These are phyloP conservation scores for Mytilinidion resinicola DNA, from an alignment of 495 filamentous ascomycete species.

Conservation along the genomic window DNA sequence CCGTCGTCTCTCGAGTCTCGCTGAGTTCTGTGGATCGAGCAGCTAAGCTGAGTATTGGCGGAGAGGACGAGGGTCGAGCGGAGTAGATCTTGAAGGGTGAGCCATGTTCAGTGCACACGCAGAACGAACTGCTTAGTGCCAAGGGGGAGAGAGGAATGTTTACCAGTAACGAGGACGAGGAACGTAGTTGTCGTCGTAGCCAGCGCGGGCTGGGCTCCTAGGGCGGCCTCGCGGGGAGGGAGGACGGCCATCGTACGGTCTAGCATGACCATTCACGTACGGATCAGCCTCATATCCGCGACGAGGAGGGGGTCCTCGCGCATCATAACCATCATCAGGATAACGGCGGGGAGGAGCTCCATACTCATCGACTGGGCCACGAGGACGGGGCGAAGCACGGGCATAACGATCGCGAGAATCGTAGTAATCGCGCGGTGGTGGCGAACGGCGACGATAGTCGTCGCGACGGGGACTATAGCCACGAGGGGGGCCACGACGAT, in stretches of 20 bases:
- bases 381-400: constrained; percentile 61
- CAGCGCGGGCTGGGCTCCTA: constrained; percentile 29
- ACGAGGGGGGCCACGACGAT: constrained; percentile 70
- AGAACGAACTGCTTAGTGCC: neutral
- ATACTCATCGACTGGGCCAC: constrained; percentile 72
- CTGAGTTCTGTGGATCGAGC: neutral
- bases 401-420: constrained; percentile 70
- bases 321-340: constrained; percentile 34
- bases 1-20: no score
- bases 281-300: constrained; percentile 59
- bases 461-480: constrained; percentile 74
- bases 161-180: constrained; percentile 35
- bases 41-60: neutral
- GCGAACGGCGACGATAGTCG: constrained; percentile 80
- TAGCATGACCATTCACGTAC: constrained; percentile 55
- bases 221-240: constrained; percentile 44
- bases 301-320: constrained; percentile 37
- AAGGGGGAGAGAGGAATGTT: neutral
- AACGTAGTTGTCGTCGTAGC: constrained; percentile 33
- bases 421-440: constrained; percentile 73
- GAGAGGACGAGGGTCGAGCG: neutral
- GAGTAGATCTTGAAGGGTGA: neutral
- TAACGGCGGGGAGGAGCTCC: constrained; percentile 50
- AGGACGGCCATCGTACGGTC: constrained; percentile 53
- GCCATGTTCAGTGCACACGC: neutral